Conservation (phyloP, 305 asterid species). For the Fraxinus velutina region DNA sequence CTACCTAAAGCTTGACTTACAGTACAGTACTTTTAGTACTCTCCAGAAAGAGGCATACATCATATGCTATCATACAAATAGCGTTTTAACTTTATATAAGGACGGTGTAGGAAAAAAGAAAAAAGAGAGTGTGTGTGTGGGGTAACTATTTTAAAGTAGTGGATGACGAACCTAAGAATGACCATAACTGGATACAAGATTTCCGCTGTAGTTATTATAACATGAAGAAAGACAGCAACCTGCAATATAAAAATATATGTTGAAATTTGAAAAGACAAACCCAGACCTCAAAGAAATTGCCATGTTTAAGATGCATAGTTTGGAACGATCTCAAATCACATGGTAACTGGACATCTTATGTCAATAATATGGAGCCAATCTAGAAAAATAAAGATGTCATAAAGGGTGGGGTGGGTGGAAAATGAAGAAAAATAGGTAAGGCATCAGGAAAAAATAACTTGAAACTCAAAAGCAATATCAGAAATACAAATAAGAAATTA, state of each 20-base stretch:
- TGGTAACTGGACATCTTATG: neutral
- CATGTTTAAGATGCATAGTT: neutral
- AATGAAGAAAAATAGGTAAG: neutral
- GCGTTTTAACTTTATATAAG: neutral
- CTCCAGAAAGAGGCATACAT: neutral
- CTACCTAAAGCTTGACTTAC: neutral
- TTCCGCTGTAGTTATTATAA: slow-evolving; percentile 30
- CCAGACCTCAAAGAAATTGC: neutral
- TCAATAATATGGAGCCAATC: neutral
- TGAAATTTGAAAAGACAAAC: neutral
- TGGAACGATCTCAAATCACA: neutral
- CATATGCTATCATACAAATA: neutral
- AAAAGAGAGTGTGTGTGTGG: neutral
- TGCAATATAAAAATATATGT: slow-evolving; percentile 17
- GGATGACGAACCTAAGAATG: slow-evolving; percentile 41
- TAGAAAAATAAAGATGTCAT: neutral
- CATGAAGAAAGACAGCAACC: slow-evolving; percentile 39
- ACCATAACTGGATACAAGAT: slow-evolving; percentile 46
- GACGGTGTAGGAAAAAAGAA: neutral
- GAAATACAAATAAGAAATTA: neutral
- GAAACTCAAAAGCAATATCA: neutral
- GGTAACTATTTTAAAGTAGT: neutral
- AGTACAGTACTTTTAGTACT: neutral
- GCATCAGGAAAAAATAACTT: neutral
- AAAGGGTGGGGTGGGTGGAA: neutral